Evolutionary conservation across 352 stramenopile genomes (phyloP).

Genomic region (Globisporangium heterothallicum): DNA sequence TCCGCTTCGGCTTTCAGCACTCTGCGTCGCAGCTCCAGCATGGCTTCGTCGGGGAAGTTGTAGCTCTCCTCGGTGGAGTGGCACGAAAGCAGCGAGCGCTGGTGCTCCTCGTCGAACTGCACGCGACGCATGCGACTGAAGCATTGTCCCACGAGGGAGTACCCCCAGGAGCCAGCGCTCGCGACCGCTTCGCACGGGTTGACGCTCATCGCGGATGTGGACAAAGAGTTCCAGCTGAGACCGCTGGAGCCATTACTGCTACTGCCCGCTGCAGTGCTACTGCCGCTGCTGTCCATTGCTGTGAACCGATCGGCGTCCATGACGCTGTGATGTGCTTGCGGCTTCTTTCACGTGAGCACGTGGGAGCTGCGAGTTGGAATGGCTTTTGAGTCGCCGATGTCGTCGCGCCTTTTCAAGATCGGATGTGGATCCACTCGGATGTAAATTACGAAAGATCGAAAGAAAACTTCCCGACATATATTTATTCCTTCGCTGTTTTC

Average conservation of each 20-base stretch:
- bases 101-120: conserved; percentile 72
- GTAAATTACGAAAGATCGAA: not conserved
- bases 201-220: conserved; percentile 18
- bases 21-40: conserved; percentile 63
- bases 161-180: conserved; percentile 15
- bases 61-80: conserved; percentile 37
- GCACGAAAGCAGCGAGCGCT: conserved; percentile 58
- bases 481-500: not conserved
- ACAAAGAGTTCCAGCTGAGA: conserved; percentile 15
- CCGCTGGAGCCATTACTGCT: conserved; percentile 9
- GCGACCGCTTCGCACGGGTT: conserved; percentile 12
- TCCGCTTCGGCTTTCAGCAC: conserved; percentile 44
- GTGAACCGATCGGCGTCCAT: conserved; percentile 28
- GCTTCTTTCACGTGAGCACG: no score
- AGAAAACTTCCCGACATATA: not conserved
- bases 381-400: not conserved
- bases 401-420: not conserved
- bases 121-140: conserved; percentile 43
- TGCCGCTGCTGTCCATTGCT: conserved; percentile 22
- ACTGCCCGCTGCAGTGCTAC: conserved; percentile 1
- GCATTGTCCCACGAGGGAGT: conserved; percentile 39
- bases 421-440: not conserved
- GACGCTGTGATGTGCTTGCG: not conserved
- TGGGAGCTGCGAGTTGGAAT: no score
- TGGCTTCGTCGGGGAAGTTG: conserved; percentile 44